Evolutionary conservation across 768 basidiomycete genomes (phyloP).

Genomic region (Lentinus brumalis): DNA sequence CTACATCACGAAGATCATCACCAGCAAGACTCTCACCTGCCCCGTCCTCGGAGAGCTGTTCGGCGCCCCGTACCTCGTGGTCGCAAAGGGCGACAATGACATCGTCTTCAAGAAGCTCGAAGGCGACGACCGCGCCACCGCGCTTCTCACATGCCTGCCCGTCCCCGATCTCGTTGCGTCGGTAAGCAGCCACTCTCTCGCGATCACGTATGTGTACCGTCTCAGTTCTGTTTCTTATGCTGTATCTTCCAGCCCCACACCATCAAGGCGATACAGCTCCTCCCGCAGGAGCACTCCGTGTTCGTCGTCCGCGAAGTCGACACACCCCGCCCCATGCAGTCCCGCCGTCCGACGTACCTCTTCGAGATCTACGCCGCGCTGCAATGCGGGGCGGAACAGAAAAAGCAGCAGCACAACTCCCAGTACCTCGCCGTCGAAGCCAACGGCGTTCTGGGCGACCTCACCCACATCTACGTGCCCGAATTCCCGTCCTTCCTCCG

Average conservation of each 20-base stretch:
- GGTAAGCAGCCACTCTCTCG: neutral
- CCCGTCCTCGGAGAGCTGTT: slow-evolving; percentile 47
- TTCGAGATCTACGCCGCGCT: slow-evolving; percentile 21
- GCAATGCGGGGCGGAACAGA: slow-evolving; percentile 7
- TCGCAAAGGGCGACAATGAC: slow-evolving; percentile 43
- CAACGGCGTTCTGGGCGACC: neutral
- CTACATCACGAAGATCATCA: slow-evolving; percentile 39
- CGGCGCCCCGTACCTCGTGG: slow-evolving; percentile 42
- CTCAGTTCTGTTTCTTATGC: neutral
- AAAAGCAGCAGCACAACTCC: neutral
- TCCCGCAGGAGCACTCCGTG: slow-evolving; percentile 21
- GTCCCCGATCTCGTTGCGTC: neutral
- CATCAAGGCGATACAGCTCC: slow-evolving; percentile 21
- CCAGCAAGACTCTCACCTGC: slow-evolving; percentile 38
- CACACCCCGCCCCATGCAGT: neutral
- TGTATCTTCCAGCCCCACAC: slow-evolving; percentile 4
- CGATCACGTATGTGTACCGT: neutral
- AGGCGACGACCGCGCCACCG: slow-evolving; percentile 32
- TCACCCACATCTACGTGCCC: slow-evolving; percentile 13
- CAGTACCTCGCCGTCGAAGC: neutral
- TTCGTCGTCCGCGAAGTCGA: slow-evolving; percentile 27
- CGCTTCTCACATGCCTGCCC: slow-evolving; percentile 39
- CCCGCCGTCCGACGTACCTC: neutral
- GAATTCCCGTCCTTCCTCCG: slow-evolving; percentile 11
- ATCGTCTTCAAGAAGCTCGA: slow-evolving; percentile 46